Base-by-base conservation (phyloP, 2,329 filamentous ascomycete species). In the Pseudogymnoascus pannorum region DNA sequence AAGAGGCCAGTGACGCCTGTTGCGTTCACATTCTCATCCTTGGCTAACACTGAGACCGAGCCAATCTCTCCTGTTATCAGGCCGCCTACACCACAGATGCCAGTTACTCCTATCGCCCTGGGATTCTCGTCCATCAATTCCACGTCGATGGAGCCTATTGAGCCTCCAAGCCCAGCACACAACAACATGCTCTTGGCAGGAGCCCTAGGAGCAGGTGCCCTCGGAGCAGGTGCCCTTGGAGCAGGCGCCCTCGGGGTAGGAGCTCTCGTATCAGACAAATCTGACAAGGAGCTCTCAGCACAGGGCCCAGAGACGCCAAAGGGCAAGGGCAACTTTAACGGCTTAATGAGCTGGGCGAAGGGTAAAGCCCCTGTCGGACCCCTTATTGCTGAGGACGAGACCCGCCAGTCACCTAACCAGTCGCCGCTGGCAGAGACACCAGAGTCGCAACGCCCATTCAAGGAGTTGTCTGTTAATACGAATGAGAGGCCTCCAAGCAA, bases 381-480 rank as follows among this genome's bases (percentile, higher is more conserved):
- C 7, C 68, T 82, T 58, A 86, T 88, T 70, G 83, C 84, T 2
- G 86, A 89, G 69, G 86, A 89, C 67, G 82, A 85, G 64, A 85
- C 84, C 2, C 77, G 80, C 42, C 83, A 86, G 65, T 80, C 81
- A 33, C 77, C 76, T 14, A 76, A 72, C 54, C 81, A 85, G 66
- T 71, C 73, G 22, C 70, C 71, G 4, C 66, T 76, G 59, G 68
- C 75, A 5, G 77, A 79, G 65, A 79, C 77, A 57, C 79, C 84
- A 64, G 78, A 85, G 62, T 84, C 80, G 0, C 79, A 83, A 67
- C 76, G 76, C 14, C 83, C 82, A 0, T 81, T 89, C 68, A 83
- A 78, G 70, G 83, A 87, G 68, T 78, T 88, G 11, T 84, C 86
- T n/a, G 76, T 76, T 60, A 89, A 88, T 68, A 74, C 78, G 2